Evolutionary conservation across 768 basidiomycete species (phyloP), one percentile per base, ranked within the genome.

Genomic region (Cyathus striatus): DNA sequence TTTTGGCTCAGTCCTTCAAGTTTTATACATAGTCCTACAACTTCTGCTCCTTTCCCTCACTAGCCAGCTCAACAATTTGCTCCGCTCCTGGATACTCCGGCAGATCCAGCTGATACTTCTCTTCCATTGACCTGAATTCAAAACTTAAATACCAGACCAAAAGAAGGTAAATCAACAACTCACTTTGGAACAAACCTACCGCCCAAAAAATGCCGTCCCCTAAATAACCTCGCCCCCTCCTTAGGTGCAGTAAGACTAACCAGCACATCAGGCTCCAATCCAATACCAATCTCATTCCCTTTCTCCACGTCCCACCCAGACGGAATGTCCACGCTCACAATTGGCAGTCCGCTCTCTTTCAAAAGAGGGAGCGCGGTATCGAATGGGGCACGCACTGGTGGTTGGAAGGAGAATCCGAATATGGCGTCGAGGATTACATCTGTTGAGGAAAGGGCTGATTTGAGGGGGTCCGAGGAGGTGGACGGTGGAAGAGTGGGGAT

Each of bases 321-420:
- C 0, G 96, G 96, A 38, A 99, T 92, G 62, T 99, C 96, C 3
- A 99, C 86, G 2, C 88, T 90, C 21, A 99, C 78, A 54, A 97
- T 87, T 0, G 96, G 94, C 12, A 90, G 69, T 5, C 70, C 60
- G 3, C 83, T 81, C 13, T 70, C 56, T 1, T 75, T 68, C 34
- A 96, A 65, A 5, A 89, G 68, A 6, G 76, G 70, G 1, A 99
- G 74, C 27, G 83, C 84, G 0, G 65, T 56, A 52, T 91, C 83
- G 63, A 98, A 99, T 0, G 96, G 96, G 6, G 83, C 64, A 9
- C 96, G 85, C 4, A 93, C 75, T 25, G 96, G 94, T 0, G 87
- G 86, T 45, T 86, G 74, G 78, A 98, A 99, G 1, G 94, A 97
- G 69, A 99, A 98, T 4, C 95, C 96, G 53, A 99, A 99, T 44